These are phyloP conservation scores for Trichophyton rubrum DNA, from an alignment of 2,329 filamentous ascomycete genomes.

Conservation along the genomic window DNA sequence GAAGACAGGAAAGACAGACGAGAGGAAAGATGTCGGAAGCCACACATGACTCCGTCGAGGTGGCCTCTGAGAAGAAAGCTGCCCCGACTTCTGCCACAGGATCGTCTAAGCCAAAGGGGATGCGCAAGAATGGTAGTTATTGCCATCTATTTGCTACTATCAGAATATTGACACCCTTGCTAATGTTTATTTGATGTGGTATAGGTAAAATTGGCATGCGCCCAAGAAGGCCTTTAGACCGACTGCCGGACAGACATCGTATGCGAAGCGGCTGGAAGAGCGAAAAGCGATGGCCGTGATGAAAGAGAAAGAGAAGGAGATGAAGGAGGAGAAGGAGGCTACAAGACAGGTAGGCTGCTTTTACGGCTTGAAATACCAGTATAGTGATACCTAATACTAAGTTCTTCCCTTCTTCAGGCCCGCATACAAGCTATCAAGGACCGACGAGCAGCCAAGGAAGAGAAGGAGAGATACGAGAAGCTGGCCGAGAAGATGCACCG, in stretches of 20 bases:
- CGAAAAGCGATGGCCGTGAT: conserved; percentile 59
- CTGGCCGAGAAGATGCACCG: conserved; percentile 97
- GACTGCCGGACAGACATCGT: conserved; percentile 62
- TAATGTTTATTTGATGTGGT: neutral
- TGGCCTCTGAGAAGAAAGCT: conserved; percentile 8
- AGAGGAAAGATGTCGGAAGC: neutral
- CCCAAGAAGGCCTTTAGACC: conserved; percentile 77
- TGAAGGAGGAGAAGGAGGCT: conserved; percentile 93
- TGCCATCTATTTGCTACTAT: neutral
- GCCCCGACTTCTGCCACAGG: conserved; percentile 2
- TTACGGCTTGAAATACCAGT: neutral
- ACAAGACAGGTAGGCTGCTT: conserved; percentile 53
- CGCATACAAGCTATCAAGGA: conserved; percentile 71
- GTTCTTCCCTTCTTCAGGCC: conserved; percentile 38
- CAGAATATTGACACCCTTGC: neutral
- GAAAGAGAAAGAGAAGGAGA: conserved; percentile 86
- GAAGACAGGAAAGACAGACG: neutral
- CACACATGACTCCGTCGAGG: neutral
- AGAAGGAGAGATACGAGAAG: conserved; percentile 83
- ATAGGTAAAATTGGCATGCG: conserved; percentile 90
- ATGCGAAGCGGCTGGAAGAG: conserved; percentile 59
- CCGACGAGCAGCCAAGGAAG: conserved; percentile 75
- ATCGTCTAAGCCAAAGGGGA: conserved; percentile 39
- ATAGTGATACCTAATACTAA: neutral
- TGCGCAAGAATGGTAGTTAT: conserved; percentile 68